These are phyloP conservation scores for Nannochloris sp. DNA, from an alignment of 139 green algal genomes.

Conservation along the genomic window DNA sequence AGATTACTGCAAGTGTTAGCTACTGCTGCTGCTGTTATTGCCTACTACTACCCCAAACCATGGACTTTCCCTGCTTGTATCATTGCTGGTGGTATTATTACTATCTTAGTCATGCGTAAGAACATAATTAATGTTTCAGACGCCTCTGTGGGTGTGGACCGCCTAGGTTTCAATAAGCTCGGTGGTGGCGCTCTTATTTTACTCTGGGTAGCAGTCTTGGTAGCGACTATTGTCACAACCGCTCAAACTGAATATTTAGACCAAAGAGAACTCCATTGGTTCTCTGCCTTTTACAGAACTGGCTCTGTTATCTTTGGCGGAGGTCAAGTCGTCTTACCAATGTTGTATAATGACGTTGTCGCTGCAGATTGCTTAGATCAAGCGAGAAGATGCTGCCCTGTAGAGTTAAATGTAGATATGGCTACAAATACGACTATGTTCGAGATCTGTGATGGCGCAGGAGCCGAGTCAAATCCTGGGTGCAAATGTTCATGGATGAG, in stretches of 20 bases:
- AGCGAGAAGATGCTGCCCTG: neutral
- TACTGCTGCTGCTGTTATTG: slow-evolving; percentile 39
- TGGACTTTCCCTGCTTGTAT: slow-evolving; percentile 73
- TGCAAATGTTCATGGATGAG: slow-evolving; percentile 64
- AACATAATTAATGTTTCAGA: slow-evolving; percentile 17
- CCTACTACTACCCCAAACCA: slow-evolving; percentile 62
- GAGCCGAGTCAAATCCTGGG: neutral
- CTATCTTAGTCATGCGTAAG: slow-evolving; percentile 35
- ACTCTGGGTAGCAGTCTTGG: slow-evolving; percentile 54
- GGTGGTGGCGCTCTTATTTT: slow-evolving; percentile 45
- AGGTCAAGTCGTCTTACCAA: slow-evolving; percentile 87
- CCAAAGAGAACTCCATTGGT: slow-evolving; percentile 64
- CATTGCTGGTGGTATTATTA: slow-evolving; percentile 55
- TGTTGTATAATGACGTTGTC: slow-evolving; percentile 78
- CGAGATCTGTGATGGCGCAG: neutral
- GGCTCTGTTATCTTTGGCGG: slow-evolving; percentile 92
- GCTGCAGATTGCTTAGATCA: slow-evolving; percentile 11
- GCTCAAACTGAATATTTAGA: slow-evolving; percentile 32
- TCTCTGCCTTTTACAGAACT: slow-evolving; percentile 77
- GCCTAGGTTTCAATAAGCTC: slow-evolving; percentile 49
- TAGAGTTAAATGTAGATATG: too few species aligned
- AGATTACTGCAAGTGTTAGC: slow-evolving; percentile 17
- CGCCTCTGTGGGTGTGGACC: slow-evolving; percentile 29
- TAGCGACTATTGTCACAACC: slow-evolving; percentile 19
- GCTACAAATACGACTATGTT: neutral